These are phyloP conservation scores for Wickerhamia fluorescens DNA, from an alignment of 805 yeast genomes.

Conservation along the genomic window DNA sequence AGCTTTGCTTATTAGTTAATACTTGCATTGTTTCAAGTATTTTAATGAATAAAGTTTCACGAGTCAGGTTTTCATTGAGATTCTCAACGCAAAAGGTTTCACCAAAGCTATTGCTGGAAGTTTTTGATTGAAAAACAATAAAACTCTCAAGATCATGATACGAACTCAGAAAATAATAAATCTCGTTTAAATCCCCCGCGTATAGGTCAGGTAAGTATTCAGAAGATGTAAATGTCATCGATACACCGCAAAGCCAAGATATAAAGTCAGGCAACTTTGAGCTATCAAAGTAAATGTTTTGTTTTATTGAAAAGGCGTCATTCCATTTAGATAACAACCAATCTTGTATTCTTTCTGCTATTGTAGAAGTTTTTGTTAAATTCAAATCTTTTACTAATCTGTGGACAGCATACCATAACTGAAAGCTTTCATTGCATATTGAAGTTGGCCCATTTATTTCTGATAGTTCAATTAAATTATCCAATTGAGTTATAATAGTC, in stretches of 20 bases:
- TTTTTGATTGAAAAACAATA: too few relatives aligned
- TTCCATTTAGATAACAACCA: constrained; percentile 51
- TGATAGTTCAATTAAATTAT: constrained; percentile 44
- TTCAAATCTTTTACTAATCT: constrained; percentile 27
- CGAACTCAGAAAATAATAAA: constrained; percentile 2
- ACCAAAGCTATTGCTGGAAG: too few relatives aligned
- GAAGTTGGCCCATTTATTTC: constrained; percentile 56
- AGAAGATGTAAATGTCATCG: neutral
- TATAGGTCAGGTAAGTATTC: constrained; percentile 1
- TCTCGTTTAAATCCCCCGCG: constrained; percentile 7
- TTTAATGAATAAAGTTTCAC: constrained; percentile 5
- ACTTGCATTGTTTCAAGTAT: constrained; percentile 6
- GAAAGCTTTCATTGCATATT: constrained; percentile 40
- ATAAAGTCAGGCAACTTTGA: constrained; percentile 28
- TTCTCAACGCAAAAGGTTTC: too few relatives aligned
- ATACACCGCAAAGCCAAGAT: constrained; percentile 37
- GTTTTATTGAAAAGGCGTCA: constrained; percentile 21
- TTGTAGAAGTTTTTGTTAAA: constrained; percentile 18
- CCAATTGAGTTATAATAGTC: constrained; percentile 39
- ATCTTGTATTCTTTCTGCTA: constrained; percentile 25
- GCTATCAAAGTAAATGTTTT: constrained; percentile 22
- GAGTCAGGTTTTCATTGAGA: constrained; percentile 3
- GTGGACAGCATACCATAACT: constrained; percentile 47
- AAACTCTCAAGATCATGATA: constrained; percentile 4
- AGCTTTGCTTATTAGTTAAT: constrained; percentile 1